These are phyloP conservation scores for Vitis hybrid DNA, from an alignment of 177 flowering plant genomes.

Conservation along the genomic window DNA sequence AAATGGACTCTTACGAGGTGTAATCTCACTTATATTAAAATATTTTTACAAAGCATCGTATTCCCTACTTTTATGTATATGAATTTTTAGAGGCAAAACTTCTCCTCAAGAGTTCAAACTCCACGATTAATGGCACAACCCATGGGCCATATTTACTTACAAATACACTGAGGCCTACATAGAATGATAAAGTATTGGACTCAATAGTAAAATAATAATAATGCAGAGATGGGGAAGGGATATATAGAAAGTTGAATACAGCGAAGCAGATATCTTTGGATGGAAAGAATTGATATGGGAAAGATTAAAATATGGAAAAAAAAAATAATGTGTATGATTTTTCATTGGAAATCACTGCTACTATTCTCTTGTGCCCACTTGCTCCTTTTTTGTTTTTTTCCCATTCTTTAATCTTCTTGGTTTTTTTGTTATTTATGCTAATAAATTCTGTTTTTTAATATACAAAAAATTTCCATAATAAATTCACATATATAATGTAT, in stretches of 20 bases:
- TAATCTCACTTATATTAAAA: too few relatives aligned
- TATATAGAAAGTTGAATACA: conserved; percentile 22
- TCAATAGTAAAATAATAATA: neutral
- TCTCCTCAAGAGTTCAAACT: too few relatives aligned
- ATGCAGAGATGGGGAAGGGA: neutral
- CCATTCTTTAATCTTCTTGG: neutral
- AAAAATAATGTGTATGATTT: neutral
- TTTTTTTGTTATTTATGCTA: neutral
- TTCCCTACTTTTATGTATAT: too few relatives aligned
- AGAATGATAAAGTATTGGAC: neutral
- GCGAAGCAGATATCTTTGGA: conserved; percentile 21
- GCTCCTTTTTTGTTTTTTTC: neutral
- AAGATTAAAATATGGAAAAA: neutral
- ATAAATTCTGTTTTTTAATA: neutral
- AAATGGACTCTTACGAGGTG: too few relatives aligned
- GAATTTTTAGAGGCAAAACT: too few relatives aligned
- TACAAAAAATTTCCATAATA: neutral
- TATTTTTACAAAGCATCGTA: too few relatives aligned
- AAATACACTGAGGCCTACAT: too few relatives aligned
- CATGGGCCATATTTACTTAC: too few relatives aligned
- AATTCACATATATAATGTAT: neutral
- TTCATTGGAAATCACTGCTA: conserved; percentile 7
- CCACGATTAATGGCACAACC: too few relatives aligned
- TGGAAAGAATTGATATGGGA: neutral
- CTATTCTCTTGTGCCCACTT: conserved; percentile 7